Evolutionary conservation across 2,329 filamentous ascomycete genomes (phyloP).

Genomic region (Fusarium equiseti): DNA sequence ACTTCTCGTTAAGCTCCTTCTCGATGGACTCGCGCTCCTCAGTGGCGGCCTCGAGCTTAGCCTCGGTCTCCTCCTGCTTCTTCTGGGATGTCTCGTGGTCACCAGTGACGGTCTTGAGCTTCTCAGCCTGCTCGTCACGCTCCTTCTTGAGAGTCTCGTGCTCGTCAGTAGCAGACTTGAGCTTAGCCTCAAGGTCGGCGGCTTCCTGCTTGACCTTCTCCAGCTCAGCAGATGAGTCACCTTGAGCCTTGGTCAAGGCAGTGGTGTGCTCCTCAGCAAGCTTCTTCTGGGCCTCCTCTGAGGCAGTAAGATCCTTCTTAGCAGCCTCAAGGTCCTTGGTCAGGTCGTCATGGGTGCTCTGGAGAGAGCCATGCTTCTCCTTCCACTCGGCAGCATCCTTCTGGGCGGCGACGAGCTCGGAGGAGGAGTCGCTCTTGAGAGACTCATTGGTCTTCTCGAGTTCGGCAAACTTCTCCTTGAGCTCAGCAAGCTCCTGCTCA

Average conservation of each 20-base stretch:
- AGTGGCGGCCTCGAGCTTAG: constrained; percentile 45
- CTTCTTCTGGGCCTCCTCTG: constrained; percentile 46
- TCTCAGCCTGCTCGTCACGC: constrained; percentile 33
- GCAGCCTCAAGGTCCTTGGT: constrained; percentile 48
- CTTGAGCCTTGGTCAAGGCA: constrained; percentile 41
- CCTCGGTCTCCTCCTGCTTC: constrained; percentile 39
- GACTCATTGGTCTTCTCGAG: constrained; percentile 45
- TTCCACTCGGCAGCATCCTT: constrained; percentile 47
- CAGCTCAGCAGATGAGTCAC: constrained; percentile 42
- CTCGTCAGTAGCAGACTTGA: constrained; percentile 43
- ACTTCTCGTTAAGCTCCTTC: constrained; percentile 49
- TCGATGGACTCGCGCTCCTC: constrained; percentile 49
- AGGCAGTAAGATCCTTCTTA: constrained; percentile 49
- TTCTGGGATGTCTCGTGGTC: constrained; percentile 36
- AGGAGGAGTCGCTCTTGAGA: constrained; percentile 50
- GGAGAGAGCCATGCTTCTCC: constrained; percentile 45
- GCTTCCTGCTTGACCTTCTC: constrained; percentile 34
- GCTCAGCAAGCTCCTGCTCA: constrained; percentile 43
- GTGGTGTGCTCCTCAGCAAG: constrained; percentile 40
- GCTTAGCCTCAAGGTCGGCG: constrained; percentile 45
- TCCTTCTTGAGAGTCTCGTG: constrained; percentile 42
- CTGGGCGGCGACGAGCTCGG: constrained; percentile 49
- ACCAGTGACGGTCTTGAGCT: constrained; percentile 38
- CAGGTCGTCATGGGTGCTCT: constrained; percentile 41
- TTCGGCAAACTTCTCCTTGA: constrained; percentile 49